A percentile compares a stretch with the other conserved stretches of the same genome.
Conservation (phyloP, 176 grass and related monocot species). For the Alloteropsis semialata region DNA sequence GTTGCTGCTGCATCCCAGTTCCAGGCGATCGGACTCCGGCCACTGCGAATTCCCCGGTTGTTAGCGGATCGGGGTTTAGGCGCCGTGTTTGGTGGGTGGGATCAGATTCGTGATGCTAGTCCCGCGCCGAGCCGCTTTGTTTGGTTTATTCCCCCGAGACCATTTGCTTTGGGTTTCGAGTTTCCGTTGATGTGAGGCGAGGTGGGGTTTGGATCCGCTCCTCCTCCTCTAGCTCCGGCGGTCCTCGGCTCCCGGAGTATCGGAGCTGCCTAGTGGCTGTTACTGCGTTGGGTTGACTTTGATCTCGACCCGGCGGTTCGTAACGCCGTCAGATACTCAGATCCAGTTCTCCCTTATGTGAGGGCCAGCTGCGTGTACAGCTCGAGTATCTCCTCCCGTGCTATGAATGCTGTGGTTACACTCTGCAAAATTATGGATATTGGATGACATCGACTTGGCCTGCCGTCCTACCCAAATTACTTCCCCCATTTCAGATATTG, state of each 20-base stretch:
- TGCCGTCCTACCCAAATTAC: neutral
- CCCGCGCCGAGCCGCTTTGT: neutral
- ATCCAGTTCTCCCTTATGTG: neutral
- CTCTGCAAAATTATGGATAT: too few species aligned
- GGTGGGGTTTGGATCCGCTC: neutral
- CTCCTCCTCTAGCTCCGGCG: neutral
- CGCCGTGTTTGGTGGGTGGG: neutral
- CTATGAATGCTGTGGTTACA: neutral
- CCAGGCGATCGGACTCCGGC: neutral
- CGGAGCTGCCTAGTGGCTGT: neutral
- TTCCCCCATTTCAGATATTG: neutral
- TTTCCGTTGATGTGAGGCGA: neutral
- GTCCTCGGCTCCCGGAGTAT: conserved; percentile 7
- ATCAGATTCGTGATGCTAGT: neutral
- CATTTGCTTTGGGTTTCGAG: neutral
- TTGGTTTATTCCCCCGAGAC: too few species aligned
- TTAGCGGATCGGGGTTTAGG: neutral
- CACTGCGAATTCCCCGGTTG: neutral
- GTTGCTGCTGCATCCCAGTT: neutral
- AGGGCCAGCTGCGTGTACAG: neutral
- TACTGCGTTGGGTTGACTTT: neutral
- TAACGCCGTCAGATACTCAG: neutral
- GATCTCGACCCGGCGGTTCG: neutral
- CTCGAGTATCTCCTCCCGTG: neutral
- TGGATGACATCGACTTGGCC: neutral